Base-by-base conservation (phyloP, 768 basidiomycete genomes). In the Mycena vulgaris region DNA sequence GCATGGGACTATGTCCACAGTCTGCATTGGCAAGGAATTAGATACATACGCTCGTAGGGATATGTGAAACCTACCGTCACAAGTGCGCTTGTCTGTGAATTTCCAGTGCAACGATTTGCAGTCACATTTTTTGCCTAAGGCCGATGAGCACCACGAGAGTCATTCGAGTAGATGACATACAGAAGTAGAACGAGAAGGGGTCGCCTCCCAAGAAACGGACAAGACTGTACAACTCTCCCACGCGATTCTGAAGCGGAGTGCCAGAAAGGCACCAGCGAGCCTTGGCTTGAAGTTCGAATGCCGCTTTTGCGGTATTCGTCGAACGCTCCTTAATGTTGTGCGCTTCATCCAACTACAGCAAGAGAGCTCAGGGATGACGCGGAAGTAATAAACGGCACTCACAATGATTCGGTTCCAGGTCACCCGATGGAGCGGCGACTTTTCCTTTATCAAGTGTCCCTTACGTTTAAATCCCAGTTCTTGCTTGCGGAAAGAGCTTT, bases 51-150 rank as follows among this genome's bases (percentile, higher is more conserved):
- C 33, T 47, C 25, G 3, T 17, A 9, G 17, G 21, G 17, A 47
- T 19, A 35, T 51, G 53, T 39, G 16, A 30, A 60, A 80, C 86
- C 52, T 72, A 95, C 94, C 91, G 78, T 97, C 95, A 79, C 97
- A 99, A 39, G 85, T 84, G 56, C 87, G 86, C 80, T 92, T 95
- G 80, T 98, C 89, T 31, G 85, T 87, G 80, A 99, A 99, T 75
- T 87, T 89, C 98, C 98, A 99, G 75, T 98, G 97, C 58, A 99
- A 83, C 7, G 93, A 94, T 83, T 97, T 98, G 87, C 98, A 99
- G 42, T 92, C 89, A 75, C 98, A 99, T 64, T 85, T 82, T 83
- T 98, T 98, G 83, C 94, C 94, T 95, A 70, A 23, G 16, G 58
- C 23, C n/a, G 61, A 55, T 25, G 57, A 68, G 49, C 25, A 75